Conservation (phyloP, 129 eudicot species). For the Escallonia herrerae region DNA sequence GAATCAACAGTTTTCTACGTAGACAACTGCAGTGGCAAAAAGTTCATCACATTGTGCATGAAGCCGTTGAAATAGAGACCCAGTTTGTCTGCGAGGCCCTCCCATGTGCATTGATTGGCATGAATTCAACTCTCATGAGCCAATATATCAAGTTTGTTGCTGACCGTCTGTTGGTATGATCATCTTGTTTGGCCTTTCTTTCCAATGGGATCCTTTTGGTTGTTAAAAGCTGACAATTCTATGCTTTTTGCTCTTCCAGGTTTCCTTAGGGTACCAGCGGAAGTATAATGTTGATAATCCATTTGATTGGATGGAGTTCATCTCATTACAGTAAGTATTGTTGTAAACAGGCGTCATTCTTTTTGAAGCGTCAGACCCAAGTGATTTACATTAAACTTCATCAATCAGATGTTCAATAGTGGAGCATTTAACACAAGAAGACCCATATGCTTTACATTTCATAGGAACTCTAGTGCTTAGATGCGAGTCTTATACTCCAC, state of each 20-base stretch:
- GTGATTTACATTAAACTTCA: no score
- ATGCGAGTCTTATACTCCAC: no score
- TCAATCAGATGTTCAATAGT: no score
- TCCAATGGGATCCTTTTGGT: neutral
- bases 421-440: no score
- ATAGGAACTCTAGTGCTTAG: no score
- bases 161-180: slow-evolving; percentile 65
- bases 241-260: slow-evolving; percentile 26
- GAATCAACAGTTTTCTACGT: slow-evolving; percentile 39
- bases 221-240: neutral
- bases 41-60: slow-evolving; percentile 53
- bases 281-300: slow-evolving; percentile 67
- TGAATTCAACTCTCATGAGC: slow-evolving; percentile 76
- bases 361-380: no score
- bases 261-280: slow-evolving; percentile 58
- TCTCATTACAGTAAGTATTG: slow-evolving; percentile 65
- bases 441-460: no score
- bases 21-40: slow-evolving; percentile 39
- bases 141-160: slow-evolving; percentile 82
- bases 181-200: neutral
- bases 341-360: neutral
- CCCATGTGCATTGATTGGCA: slow-evolving; percentile 79
- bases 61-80: slow-evolving; percentile 81
- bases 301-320: slow-evolving; percentile 92
- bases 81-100: slow-evolving; percentile 80